Percentiles rank a stretch among this genome's conserved stretches.
These are phyloP conservation scores for Nakaseomyces bracarensis DNA, from an alignment of 1,139 yeast species.

Conservation along the genomic window DNA sequence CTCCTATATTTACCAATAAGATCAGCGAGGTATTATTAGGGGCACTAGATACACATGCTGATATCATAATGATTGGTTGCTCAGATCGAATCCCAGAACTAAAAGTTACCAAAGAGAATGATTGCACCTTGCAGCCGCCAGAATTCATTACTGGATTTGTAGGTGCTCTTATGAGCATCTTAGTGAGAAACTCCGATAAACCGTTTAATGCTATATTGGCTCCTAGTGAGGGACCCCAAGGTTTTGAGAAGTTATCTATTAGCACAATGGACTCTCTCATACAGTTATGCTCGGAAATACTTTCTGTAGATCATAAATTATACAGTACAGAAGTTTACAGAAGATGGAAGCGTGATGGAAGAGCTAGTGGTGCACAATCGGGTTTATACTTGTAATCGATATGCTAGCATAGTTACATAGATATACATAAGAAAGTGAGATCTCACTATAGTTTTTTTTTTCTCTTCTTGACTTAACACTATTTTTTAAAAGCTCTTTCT, in stretches of 20 bases:
- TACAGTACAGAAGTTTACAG: constrained; percentile 25
- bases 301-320: constrained; percentile 10
- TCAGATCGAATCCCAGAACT: constrained; percentile 25
- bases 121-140: constrained; percentile 24
- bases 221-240: constrained; percentile 33
- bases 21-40: constrained; percentile 12
- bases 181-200: constrained; percentile 10
- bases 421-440: too few relatives aligned
- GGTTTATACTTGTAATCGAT: constrained; percentile 25
- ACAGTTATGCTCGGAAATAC: constrained; percentile 16
- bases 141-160: constrained; percentile 31
- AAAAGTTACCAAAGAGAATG: constrained; percentile 13
- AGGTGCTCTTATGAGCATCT: constrained; percentile 22
- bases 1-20: constrained; percentile 23
- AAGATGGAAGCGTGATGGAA: constrained; percentile 26
- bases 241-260: constrained; percentile 29
- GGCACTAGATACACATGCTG: constrained; percentile 7
- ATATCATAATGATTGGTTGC: constrained; percentile 22
- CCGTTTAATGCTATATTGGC: constrained; percentile 20
- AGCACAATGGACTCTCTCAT: constrained; percentile 25
- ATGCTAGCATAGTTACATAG: background rate
- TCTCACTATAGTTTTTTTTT: background rate
- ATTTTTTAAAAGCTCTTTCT: constrained; percentile 9
- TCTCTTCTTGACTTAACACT: constrained; percentile 4
- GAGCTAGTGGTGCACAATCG: constrained; percentile 28